Evolutionary conservation across 306 rosid genomes (phyloP).

Genomic region (Hippophae gyantsensis): DNA sequence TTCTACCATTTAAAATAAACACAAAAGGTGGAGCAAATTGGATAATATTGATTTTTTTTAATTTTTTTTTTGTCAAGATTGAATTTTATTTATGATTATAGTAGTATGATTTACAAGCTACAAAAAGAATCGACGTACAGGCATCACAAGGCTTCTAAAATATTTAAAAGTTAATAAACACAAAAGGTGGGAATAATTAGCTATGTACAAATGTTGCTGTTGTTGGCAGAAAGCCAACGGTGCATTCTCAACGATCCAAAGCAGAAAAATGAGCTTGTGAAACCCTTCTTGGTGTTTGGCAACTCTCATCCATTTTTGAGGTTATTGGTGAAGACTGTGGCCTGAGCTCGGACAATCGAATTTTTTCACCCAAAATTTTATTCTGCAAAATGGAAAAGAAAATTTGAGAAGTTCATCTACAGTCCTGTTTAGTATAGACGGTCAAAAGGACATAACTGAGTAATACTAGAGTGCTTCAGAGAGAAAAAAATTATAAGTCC

Average conservation of each 20-base stretch:
- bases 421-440: background rate
- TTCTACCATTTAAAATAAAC: too few relatives aligned
- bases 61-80: too few relatives aligned
- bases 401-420: background rate
- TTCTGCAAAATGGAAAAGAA: slow-evolving; percentile 30
- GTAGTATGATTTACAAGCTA: slow-evolving; percentile 4
- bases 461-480: too few relatives aligned
- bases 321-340: slow-evolving; percentile 57
- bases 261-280: slow-evolving; percentile 57
- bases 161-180: too few relatives aligned
- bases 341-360: slow-evolving; percentile 47
- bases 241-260: slow-evolving; percentile 53
- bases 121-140: slow-evolving; percentile 15
- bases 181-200: background rate
- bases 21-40: too few relatives aligned
- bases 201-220: background rate
- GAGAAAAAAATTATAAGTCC: background rate
- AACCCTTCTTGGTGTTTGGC: slow-evolving; percentile 42
- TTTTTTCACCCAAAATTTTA: slow-evolving; percentile 52
- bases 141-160: background rate
- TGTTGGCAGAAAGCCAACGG: slow-evolving; percentile 9
- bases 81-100: too few relatives aligned
- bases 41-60: too few relatives aligned
- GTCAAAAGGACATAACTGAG: background rate
- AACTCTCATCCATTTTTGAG: slow-evolving; percentile 44